phyloP scores from a whole-genome alignment of 2,329 filamentous ascomycete genomes.

The Coniochaeta sp. region DNA sequence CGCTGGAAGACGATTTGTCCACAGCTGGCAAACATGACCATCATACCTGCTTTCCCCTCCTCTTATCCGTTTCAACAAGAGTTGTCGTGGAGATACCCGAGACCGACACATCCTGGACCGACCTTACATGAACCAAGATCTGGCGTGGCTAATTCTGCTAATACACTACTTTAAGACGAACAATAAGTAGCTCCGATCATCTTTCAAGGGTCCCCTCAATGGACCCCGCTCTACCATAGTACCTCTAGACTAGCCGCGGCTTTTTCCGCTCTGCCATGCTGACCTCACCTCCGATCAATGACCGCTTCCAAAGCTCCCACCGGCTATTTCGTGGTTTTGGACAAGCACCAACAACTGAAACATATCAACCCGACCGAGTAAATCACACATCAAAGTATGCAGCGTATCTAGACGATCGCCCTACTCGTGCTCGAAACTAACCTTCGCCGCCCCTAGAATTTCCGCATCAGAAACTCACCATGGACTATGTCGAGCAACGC shows the following conservation, averaged over 20 bases:
- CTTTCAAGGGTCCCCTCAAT: not conserved
- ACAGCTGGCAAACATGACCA: not conserved
- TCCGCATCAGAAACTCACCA: conserved; percentile 15
- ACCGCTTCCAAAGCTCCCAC: not conserved
- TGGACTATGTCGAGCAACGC: conserved; percentile 52
- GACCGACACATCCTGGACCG: not conserved
- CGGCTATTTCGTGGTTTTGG: not conserved
- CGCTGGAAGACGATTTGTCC: not conserved
- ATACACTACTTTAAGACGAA: too few species aligned
- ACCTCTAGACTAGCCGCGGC: too few species aligned
- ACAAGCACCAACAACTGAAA: not conserved
- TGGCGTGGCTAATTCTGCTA: not conserved
- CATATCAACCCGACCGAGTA: not conserved
- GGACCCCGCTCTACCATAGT: not conserved
- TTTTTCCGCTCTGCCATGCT: not conserved
- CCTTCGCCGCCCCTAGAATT: not conserved
- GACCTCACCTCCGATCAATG: not conserved
- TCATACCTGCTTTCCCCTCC: not conserved
- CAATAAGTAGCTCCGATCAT: not conserved
- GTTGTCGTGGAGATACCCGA: not conserved
- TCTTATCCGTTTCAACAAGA: not conserved
- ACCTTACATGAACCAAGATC: not conserved
- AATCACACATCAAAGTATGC: not conserved
- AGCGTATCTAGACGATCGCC: not conserved
- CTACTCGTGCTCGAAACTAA: not conserved